Base-by-base conservation (phyloP, 306 rosid genomes). In the Vigna unguiculata region DNA sequence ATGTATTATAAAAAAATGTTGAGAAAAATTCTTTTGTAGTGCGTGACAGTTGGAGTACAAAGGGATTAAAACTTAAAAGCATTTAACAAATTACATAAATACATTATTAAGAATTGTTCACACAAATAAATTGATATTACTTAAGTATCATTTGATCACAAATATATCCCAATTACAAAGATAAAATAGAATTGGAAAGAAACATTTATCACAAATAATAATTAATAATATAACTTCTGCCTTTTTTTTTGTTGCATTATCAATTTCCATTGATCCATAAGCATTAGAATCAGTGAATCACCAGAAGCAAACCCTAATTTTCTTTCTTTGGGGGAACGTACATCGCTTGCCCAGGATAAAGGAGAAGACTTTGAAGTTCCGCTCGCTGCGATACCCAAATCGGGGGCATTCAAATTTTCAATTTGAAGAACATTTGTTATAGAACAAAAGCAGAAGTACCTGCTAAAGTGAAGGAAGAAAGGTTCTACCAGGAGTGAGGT, bases 231-330 rank as follows among this genome's bases (percentile, higher is more conserved):
- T 5, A 13, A 47, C 1, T 47, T 47, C 7, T 0, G 19, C 2
- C 17, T 16, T 48, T 48, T 16, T 14, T 47, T 15, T 46, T 36
- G 7, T 7, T 0, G 4, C 5, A 12, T 43, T 12, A 43, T 43
- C 48, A 43, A 40, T 43, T 43, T 43, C 4, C 48, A 43, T 43
- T 43, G 9, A 8, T 6, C 2, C n/a, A 20, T 1, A 4, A 2
- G 2, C 45, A 30, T 20, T 71, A 71, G 64, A 66, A 45, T 12
- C 6, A 1, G 12, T 4, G 48, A 74, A 53, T 20, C 79, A 43
- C 34, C 19, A 4, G 46, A 73, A 43, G 20, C 28, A 54, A 80
- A 55, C 84, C 80, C 84, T 80, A 74, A 80, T 66, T 46, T 20
- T 52, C 20, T 73, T 72, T 15, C 52, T 4, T 14, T 67, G 7